A percentile compares a stretch with the other conserved stretches of the same genome.
phyloP scores from a whole-genome alignment of 148 eudicot genomes.

The Tetragonia tetragonoides region DNA sequence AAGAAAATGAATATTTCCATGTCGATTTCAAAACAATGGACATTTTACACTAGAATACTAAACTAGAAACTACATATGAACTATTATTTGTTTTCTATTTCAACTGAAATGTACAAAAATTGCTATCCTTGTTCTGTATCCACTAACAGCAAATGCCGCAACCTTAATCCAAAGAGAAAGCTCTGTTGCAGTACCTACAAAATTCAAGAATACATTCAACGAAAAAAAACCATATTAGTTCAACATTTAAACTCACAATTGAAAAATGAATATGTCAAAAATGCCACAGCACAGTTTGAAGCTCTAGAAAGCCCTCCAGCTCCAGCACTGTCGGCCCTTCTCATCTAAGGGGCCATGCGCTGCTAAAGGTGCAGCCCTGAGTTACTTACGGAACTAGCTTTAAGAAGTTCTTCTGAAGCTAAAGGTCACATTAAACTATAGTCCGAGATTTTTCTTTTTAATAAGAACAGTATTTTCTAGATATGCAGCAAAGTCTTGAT shows the following conservation, averaged over 20 bases:
- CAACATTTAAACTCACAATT: neutral
- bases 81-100: neutral
- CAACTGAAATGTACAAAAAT: conserved; percentile 1
- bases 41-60: neutral
- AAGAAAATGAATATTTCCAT: no score
- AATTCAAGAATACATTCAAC: neutral
- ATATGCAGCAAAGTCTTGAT: no score
- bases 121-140: neutral
- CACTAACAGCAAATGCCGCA: neutral
- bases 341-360: no score
- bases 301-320: no score
- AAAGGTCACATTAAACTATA: no score
- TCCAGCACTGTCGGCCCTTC: no score
- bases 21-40: no score
- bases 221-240: neutral
- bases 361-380: no score
- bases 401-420: no score
- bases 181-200: conserved; percentile 68
- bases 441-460: no score
- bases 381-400: no score
- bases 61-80: neutral
- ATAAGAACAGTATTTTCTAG: no score
- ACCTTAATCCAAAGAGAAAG: conserved; percentile 56
- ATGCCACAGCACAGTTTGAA: neutral
- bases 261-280: neutral